A percentile compares a stretch with the other conserved stretches of the same genome.
Evolutionary conservation across 805 yeast species (phyloP).

Genomic region (Ogataea neopini): DNA sequence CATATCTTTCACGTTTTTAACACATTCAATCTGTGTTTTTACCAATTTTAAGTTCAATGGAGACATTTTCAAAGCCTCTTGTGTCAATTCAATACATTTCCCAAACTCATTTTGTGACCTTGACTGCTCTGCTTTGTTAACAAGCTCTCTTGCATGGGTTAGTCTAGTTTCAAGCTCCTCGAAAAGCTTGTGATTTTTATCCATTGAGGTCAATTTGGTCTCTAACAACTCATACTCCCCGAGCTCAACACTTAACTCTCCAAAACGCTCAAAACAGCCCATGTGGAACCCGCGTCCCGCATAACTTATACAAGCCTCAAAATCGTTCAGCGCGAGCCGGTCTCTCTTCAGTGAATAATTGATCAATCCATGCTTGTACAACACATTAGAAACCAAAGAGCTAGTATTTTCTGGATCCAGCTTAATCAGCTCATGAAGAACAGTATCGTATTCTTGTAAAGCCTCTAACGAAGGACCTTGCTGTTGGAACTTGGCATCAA

Average conservation of each 20-base stretch:
- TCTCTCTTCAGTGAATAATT: conserved; percentile 59
- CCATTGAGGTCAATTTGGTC: conserved; percentile 20
- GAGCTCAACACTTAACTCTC: conserved; percentile 50
- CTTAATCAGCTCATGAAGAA: conserved; percentile 22
- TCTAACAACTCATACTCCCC: conserved; percentile 48
- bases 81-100: conserved; percentile 33
- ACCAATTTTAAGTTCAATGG: conserved; percentile 45
- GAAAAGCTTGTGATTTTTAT: not conserved
- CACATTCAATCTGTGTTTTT: conserved; percentile 35
- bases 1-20: conserved; percentile 11
- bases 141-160: not conserved
- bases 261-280: conserved; percentile 51
- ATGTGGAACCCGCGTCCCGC: conserved; percentile 33
- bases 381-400: conserved; percentile 42
- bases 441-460: conserved; percentile 33
- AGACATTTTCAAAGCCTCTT: conserved; percentile 41
- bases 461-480: conserved; percentile 33
- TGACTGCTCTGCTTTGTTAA: not conserved
- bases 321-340: conserved; percentile 51
- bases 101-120: conserved; percentile 19
- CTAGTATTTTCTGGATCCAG: conserved; percentile 9
- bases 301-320: conserved; percentile 48
- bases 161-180: not conserved
- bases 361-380: conserved; percentile 61
- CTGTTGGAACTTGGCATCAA: conserved; percentile 19